phyloP scores from a whole-genome alignment of 805 yeast genomes.

The Candida germanica region DNA sequence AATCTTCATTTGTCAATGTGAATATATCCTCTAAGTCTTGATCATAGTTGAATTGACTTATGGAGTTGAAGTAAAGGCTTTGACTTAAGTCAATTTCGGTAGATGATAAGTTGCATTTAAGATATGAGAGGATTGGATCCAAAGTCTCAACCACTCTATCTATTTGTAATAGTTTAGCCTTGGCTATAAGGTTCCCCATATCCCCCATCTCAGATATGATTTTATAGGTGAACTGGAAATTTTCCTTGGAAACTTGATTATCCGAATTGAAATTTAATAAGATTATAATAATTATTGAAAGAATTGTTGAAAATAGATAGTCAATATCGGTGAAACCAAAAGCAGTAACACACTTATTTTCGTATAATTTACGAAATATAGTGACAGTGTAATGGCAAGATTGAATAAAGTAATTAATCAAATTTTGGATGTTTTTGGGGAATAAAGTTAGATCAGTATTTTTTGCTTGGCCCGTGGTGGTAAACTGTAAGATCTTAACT shows the following conservation, averaged over 20 bases:
- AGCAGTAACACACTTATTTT: conserved; percentile 15
- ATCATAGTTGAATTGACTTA: neutral
- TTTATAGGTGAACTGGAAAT: conserved; percentile 1
- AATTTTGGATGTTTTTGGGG: conserved; percentile 20
- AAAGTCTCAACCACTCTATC: conserved; percentile 2
- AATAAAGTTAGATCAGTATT: conserved; percentile 4
- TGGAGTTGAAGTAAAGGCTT: neutral
- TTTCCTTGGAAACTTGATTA: conserved; percentile 1
- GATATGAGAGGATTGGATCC: conserved; percentile 2
- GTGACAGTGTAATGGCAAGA: conserved; percentile 23
- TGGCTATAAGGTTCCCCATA: conserved; percentile 8
- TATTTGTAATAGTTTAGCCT: conserved; percentile 5
- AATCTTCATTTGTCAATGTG: conserved; percentile 18
- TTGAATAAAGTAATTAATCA: conserved; percentile 17
- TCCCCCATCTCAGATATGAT: conserved; percentile 1
- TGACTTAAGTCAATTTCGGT: neutral
- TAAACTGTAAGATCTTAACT: conserved; percentile 14
- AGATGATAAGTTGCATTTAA: neutral
- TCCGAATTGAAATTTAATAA: conserved; percentile 12
- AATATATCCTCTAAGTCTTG: neutral
- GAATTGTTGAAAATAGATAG: conserved; percentile 19
- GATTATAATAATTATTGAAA: conserved; percentile 20
- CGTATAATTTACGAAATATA: conserved; percentile 21
- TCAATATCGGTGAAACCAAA: conserved; percentile 29
- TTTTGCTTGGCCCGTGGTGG: neutral